Evolutionary conservation across 345 rosid species (phyloP), one percentile per base, ranked within the genome.

Genomic region (Citrus glauca): DNA sequence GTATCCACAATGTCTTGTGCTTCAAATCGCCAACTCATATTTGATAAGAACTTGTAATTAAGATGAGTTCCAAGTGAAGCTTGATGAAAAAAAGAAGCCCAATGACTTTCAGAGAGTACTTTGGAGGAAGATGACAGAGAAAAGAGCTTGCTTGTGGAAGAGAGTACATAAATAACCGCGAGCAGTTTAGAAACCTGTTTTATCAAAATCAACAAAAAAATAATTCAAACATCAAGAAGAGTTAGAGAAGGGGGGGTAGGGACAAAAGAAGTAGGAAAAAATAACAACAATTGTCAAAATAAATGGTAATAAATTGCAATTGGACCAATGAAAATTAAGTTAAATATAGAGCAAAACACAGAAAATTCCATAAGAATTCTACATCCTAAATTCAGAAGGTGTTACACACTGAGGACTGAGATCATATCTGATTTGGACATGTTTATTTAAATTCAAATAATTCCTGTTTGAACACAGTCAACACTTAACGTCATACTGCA

Each of bases 71-170:
- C 94, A 82, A 96, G 81, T 61, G 99, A 94, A 83, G 97, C 97
- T 88, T 96, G 99, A 87, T 96, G 98, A 78, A 92, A 96, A 86
- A 81, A 92, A 72, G 97, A 88, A 86, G 97, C 98, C 99, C 97
- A 96, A 7, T 91, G 91, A 81, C 92, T 89, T 86, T 87, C 88
- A 74, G 97, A 88, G 53, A 91, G 88, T 72, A 61, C 87, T 67
- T 89, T 87, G 86, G 85, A 77, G 69, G 79, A 80, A 35, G 85
- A 81, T 56, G 85, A 68, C 71, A 91, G 78, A 79, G 88, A 75
- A 74, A 81, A 85, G 25, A 81, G 81, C 67, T 83, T 83, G 60
- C 76, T 84, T 77, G 92, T 83, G 63, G 94, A 82, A 79, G 95
- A 86, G 80, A 91, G 89, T 78, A 91, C 69, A 81, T 84, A 87